Evolutionary conservation across 2,329 filamentous ascomycete species (phyloP), one percentile per base, ranked within the genome.

Genomic region (Macroventuria anomochaeta): DNA sequence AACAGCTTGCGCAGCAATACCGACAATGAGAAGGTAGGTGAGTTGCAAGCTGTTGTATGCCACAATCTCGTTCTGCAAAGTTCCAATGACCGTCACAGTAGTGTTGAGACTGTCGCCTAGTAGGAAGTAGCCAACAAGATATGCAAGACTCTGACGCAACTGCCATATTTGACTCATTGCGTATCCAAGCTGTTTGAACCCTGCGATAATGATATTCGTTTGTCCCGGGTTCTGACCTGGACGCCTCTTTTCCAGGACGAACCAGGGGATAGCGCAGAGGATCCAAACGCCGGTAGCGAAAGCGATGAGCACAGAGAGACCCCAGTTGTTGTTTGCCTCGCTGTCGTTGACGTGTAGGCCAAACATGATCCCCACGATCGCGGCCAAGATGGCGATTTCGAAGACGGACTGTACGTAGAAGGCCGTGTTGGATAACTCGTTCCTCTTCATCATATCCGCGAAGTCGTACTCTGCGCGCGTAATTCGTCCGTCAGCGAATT

Each of bases 31-130:
- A 7, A 89, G 80, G 63, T 89, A 89, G 0, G 85, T 88, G 5
- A 88, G 69, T 40, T 85, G 80, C 21, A 89, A 75, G 0, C 85
- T 86, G 63, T 87, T 85, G 71, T 88, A 89, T 3, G 80, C 77
- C 3, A 89, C 85, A 3, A 88, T 81, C 29, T 79, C 78, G 60
- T 88, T 88, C 64, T 89, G 87, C 5, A 88, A 71, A 0, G 85
- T 89, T 0, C 76, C 79, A 26, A 89, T 85, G 18, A 89, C 85
- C 0, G 87, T 89, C 5, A 88, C 84, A 0, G 86, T 88, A 0
- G 87, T 90, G 68, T 89, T 89, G 29, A 89, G 77, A 1, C 83
- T 86, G 70, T 89, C 87, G n/a, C 85, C 86, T 0, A 89, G 80
- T 2, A 89, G 76, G 66, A 89, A 89, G 65, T 88, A 89, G 3